Percentiles rank a stretch among this genome's conserved stretches.
Evolutionary conservation across 805 yeast genomes (phyloP).

Genomic region (Wickerhamomyces bisporus): DNA sequence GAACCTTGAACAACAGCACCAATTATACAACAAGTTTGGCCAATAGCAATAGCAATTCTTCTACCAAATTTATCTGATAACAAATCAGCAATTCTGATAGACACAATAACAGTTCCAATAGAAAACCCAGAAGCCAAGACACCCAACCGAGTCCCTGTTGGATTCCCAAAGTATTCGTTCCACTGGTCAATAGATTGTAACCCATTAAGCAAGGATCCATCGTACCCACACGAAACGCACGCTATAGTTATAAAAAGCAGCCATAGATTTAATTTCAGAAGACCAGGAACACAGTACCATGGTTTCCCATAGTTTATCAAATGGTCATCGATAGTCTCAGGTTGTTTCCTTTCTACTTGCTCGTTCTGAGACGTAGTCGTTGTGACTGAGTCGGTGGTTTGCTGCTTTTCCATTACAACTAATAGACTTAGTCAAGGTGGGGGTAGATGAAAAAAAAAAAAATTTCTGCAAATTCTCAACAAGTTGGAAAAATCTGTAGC

Average conservation of each 20-base stretch:
- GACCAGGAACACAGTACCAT: constrained; percentile 1
- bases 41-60: constrained; percentile 19
- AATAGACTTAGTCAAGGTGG: no score
- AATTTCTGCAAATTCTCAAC: no score
- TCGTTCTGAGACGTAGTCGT: no score
- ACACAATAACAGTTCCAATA: constrained; percentile 32
- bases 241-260: background rate
- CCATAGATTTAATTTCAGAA: background rate
- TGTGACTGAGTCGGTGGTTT: no score
- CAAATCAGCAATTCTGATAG: constrained; percentile 16
- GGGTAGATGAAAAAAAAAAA: no score
- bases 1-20: constrained; percentile 8
- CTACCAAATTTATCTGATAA: constrained; percentile 35
- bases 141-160: constrained; percentile 32
- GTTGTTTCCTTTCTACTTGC: no score
- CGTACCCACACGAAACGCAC: constrained; percentile 27
- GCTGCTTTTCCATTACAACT: no score
- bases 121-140: constrained; percentile 32
- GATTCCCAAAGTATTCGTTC: constrained; percentile 32
- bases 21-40: constrained; percentile 9
- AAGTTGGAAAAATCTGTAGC: no score
- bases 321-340: background rate
- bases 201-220: constrained; percentile 43
- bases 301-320: constrained; percentile 1
- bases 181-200: constrained; percentile 37